Evolutionary conservation across 106 monocot genomes (phyloP).

Genomic region (Phalaenopsis equestris): DNA sequence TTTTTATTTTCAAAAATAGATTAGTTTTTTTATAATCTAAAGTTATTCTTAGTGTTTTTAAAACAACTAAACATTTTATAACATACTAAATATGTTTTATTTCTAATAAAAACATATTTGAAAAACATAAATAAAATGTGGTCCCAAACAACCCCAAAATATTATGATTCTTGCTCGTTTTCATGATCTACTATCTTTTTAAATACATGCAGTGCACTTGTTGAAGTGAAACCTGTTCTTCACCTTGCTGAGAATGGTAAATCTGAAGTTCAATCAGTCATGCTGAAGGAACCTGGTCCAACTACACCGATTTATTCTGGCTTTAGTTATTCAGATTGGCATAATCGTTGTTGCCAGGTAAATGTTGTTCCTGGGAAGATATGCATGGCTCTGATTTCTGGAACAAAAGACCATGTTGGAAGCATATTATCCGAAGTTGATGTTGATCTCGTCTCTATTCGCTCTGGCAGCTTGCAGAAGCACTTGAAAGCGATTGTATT

Average conservation of each 20-base stretch:
- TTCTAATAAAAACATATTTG: too few species aligned
- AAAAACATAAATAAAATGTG: too few species aligned
- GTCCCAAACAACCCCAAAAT: not conserved
- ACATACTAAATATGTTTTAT: too few species aligned
- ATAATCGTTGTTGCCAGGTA: conserved; percentile 47
- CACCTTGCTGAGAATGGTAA: conserved; percentile 33
- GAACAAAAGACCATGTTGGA: conserved; percentile 37
- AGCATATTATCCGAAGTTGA: conserved; percentile 32
- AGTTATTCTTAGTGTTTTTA: too few species aligned
- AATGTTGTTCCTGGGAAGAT: conserved; percentile 43
- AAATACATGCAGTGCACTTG: conserved; percentile 44
- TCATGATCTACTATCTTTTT: not conserved
- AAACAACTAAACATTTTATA: too few species aligned
- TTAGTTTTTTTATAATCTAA: too few species aligned
- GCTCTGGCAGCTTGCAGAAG: conserved; percentile 7
- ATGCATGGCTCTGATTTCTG: conserved; percentile 47
- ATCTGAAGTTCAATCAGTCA: conserved; percentile 1
- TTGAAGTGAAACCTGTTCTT: conserved; percentile 84
- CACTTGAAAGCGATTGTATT: conserved; percentile 34
- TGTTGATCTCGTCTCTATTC: conserved; percentile 1
- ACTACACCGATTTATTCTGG: conserved; percentile 11
- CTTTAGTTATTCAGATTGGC: conserved; percentile 22
- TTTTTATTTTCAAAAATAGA: too few species aligned
- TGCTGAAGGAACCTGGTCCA: not conserved
- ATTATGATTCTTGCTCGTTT: not conserved